Conservation (phyloP, 2,329 filamentous ascomycete genomes). For the Leptographium radiaticola region DNA sequence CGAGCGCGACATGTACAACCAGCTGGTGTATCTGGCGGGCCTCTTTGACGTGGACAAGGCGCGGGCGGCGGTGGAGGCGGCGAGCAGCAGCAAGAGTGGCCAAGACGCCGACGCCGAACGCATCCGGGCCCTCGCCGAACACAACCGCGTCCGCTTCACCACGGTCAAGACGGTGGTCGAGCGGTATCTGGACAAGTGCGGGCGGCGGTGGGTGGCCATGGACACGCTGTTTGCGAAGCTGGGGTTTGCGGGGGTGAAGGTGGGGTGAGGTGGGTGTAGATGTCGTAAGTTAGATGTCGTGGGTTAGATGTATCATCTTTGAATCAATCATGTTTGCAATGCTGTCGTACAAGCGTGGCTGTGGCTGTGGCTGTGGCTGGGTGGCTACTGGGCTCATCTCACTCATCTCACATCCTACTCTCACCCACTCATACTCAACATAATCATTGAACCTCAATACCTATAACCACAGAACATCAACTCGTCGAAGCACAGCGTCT, state of each 20-base stretch:
- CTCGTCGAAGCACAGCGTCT: background rate
- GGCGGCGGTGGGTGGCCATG: conserved; percentile 88
- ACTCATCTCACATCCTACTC: too few relatives aligned
- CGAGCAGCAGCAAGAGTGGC: conserved; percentile 20
- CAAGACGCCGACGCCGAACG: conserved; percentile 39
- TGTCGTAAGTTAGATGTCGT: too few relatives aligned
- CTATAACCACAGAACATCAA: too few relatives aligned
- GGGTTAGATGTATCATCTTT: too few relatives aligned
- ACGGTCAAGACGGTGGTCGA: conserved; percentile 69
- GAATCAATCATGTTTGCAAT: too few relatives aligned
- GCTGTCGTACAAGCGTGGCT: too few relatives aligned
- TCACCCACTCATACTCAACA: too few relatives aligned
- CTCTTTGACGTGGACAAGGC: conserved; percentile 87
- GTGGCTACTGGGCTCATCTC: too few relatives aligned
- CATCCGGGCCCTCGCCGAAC: conserved; percentile 59
- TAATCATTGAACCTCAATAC: too few relatives aligned
- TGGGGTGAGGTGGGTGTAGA: too few relatives aligned
- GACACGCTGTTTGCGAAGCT: conserved; percentile 67
- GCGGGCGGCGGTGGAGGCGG: conserved; percentile 21
- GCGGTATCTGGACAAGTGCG: conserved; percentile 77
- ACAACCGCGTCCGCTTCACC: conserved; percentile 68
- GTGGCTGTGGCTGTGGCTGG: too few relatives aligned
- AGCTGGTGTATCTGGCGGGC: conserved; percentile 73
- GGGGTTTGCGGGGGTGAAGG: conserved; percentile 29
- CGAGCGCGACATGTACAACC: conserved; percentile 89